phyloP scores from a whole-genome alignment of 1,284 basidiomycete genomes.

The Porodaedalea pini region DNA sequence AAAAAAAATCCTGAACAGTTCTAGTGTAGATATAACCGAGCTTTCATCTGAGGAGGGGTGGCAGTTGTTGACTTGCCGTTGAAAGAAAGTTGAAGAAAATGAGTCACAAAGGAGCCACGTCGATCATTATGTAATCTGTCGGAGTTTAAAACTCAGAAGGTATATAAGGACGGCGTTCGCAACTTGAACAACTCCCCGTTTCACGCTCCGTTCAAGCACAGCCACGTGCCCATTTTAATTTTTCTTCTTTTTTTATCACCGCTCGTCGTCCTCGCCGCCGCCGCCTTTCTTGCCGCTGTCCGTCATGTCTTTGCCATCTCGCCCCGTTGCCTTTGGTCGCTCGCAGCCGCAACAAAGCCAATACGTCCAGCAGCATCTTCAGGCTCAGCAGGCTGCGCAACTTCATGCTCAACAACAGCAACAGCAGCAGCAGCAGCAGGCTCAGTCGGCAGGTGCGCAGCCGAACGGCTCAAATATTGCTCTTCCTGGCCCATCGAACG shows the following conservation, averaged over 20 bases:
- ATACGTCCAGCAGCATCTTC: conserved; percentile 41
- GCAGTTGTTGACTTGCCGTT: too few relatives aligned
- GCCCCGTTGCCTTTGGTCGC: conserved; percentile 72
- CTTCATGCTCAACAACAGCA: conserved; percentile 28
- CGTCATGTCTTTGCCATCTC: conserved; percentile 68
- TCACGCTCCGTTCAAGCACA: conserved; percentile 27
- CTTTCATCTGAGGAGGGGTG: too few relatives aligned
- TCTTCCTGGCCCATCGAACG: conserved; percentile 32
- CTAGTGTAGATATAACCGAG: too few relatives aligned
- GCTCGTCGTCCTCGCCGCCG: background rate
- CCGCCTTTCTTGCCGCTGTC: conserved; percentile 18
- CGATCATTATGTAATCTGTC: conserved; percentile 12
- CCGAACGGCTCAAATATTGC: conserved; percentile 41
- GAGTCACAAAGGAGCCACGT: background rate
- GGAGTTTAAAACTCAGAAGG: conserved; percentile 31
- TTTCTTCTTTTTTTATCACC: conserved; percentile 10
- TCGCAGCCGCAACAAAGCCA: conserved; percentile 45
- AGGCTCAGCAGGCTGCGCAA: conserved; percentile 33
- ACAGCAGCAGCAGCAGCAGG: conserved; percentile 42
- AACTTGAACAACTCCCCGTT: conserved; percentile 19
- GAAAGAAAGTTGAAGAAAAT: background rate
- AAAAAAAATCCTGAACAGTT: too few relatives aligned
- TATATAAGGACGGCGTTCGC: conserved; percentile 31
- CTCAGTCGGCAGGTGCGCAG: conserved; percentile 41
- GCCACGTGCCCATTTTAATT: conserved; percentile 30